These are phyloP conservation scores for Cucurbita pepo DNA, from an alignment of 306 rosid species.

Conservation along the genomic window DNA sequence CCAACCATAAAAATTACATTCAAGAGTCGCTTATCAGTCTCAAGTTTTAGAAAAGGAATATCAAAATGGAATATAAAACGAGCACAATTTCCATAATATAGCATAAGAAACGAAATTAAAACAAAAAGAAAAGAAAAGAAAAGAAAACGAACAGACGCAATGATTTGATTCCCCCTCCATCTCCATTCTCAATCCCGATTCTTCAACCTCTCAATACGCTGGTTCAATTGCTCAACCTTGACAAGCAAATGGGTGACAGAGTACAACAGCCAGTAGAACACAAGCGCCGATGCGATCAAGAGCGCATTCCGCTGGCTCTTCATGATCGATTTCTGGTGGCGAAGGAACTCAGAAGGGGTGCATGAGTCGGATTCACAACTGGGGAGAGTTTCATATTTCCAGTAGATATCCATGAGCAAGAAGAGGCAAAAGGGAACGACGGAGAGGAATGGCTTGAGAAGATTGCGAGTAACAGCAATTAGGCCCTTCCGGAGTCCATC, in stretches of 20 bases:
- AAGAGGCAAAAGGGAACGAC: conserved; percentile 86
- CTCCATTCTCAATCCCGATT: conserved; percentile 37
- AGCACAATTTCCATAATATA: background rate
- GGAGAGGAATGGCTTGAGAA: conserved; percentile 90
- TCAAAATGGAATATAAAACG: background rate
- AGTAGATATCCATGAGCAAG: conserved; percentile 81
- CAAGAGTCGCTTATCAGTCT: background rate
- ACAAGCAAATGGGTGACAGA: conserved; percentile 72
- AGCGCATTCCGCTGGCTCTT: conserved; percentile 98
- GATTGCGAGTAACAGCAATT: conserved; percentile 69
- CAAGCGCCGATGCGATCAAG: conserved; percentile 64
- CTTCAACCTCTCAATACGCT: conserved; percentile 75
- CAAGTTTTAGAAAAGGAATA: background rate
- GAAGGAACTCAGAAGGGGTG: conserved; percentile 64
- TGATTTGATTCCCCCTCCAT: background rate
- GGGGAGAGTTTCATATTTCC: conserved; percentile 84
- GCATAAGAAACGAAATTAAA: background rate
- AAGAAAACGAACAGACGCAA: background rate
- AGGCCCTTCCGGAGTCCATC: conserved; percentile 81
- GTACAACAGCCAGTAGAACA: conserved; percentile 93
- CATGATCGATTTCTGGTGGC: conserved; percentile 96
- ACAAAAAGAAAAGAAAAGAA: background rate
- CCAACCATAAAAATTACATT: background rate
- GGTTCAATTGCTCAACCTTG: conserved; percentile 65
- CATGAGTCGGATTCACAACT: conserved; percentile 65